A percentile compares a stretch with the other conserved stretches of the same genome.
Conservation (phyloP, 352 stramenopile species). For the Aphanomyces astaci region DNA sequence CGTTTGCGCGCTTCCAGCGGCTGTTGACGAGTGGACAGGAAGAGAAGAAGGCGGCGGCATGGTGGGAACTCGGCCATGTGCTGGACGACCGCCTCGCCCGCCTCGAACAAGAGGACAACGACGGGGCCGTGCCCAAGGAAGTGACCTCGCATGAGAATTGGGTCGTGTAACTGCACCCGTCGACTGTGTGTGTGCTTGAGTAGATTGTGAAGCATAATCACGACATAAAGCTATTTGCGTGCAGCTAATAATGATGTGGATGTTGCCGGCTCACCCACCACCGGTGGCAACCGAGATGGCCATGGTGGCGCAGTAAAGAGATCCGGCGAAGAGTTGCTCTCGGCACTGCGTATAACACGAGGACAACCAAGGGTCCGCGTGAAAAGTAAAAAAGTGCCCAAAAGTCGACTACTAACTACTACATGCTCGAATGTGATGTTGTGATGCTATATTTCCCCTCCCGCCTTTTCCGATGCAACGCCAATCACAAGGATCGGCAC, state of each 20-base stretch:
- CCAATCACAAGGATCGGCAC: background rate
- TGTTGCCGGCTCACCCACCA: background rate
- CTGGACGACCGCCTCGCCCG: background rate
- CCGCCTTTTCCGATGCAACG: slow-evolving; percentile 8
- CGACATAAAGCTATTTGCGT: no score
- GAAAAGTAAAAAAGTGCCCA: slow-evolving; percentile 25
- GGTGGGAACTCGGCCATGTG: slow-evolving; percentile 3
- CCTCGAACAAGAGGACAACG: background rate
- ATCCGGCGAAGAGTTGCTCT: background rate
- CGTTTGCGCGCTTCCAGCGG: background rate
- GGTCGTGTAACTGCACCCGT: background rate
- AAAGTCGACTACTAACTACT: background rate
- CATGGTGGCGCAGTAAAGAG: slow-evolving; percentile 1
- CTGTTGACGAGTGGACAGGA: no score
- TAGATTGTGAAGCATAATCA: no score
- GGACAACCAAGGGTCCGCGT: background rate
- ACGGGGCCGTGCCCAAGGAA: background rate
- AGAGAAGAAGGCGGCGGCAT: background rate
- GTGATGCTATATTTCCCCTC: slow-evolving; percentile 21
- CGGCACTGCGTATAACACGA: slow-evolving; percentile 24
- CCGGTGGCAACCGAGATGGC: background rate
- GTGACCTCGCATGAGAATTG: background rate
- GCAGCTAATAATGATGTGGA: background rate
- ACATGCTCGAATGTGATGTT: background rate
- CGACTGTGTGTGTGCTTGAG: no score